Conservation (phyloP, 1,139 yeast genomes). For the Zygoascus sp. region DNA sequence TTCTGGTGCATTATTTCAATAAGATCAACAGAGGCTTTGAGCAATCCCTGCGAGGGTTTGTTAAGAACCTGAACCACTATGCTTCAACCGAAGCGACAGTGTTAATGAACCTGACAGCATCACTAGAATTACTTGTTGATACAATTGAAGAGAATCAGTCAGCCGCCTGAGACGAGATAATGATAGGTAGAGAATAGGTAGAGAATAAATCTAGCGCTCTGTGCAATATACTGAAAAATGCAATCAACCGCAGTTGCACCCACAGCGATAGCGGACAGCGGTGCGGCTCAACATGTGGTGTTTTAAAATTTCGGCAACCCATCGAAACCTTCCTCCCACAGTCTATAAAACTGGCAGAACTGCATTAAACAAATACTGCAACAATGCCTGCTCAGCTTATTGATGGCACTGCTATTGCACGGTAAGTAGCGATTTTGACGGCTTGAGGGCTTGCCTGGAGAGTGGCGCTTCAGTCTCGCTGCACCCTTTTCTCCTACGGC, state of each 20-base stretch:
- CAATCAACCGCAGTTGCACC: too few relatives aligned
- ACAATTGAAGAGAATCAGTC: neutral
- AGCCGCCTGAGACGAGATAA: too few relatives aligned
- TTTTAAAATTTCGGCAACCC: neutral
- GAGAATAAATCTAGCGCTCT: too few relatives aligned
- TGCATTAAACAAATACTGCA: neutral
- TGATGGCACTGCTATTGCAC: constrained; percentile 67
- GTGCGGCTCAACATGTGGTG: constrained; percentile 4
- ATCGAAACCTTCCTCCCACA: neutral
- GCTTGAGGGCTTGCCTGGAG: too few relatives aligned
- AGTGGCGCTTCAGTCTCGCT: too few relatives aligned
- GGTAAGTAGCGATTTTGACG: constrained; percentile 28
- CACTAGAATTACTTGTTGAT: constrained; percentile 40
- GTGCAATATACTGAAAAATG: too few relatives aligned
- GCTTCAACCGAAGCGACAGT: constrained; percentile 64
- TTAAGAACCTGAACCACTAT: constrained; percentile 50
- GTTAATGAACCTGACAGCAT: constrained; percentile 49
- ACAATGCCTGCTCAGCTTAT: constrained; percentile 37
- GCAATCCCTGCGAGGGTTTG: constrained; percentile 49
- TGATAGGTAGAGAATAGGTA: too few relatives aligned
- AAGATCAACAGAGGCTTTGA: constrained; percentile 55
- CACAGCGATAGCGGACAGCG: neutral
- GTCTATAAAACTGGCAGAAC: neutral
- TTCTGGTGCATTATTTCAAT: constrained; percentile 46
- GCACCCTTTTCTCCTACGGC: neutral